Conservation (phyloP, 2,329 filamentous ascomycete species). For the Phaeosphaeriaceae sp. region DNA sequence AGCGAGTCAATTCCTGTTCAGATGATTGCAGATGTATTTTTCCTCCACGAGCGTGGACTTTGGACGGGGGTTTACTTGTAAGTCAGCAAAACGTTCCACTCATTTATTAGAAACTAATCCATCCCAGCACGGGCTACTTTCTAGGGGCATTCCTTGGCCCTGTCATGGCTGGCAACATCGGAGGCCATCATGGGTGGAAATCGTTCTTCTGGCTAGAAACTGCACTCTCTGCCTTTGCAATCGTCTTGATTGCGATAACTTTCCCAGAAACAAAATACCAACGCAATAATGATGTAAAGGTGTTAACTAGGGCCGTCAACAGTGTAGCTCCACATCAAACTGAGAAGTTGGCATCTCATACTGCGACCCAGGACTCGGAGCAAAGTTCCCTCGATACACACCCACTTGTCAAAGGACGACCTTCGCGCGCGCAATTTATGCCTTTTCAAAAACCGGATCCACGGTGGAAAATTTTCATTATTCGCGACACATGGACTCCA, state of each 20-base stretch:
- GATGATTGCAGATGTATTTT: slow-evolving; percentile 55
- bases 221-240: slow-evolving; percentile 48
- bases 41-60: slow-evolving; percentile 52
- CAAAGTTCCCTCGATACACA: slow-evolving; percentile 22
- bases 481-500: slow-evolving; percentile 50
- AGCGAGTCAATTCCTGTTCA: slow-evolving; percentile 53
- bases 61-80: slow-evolving; percentile 51
- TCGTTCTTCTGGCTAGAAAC: slow-evolving; percentile 56
- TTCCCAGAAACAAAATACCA: slow-evolving; percentile 55
- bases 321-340: slow-evolving; percentile 17
- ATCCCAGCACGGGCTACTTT: slow-evolving; percentile 49
- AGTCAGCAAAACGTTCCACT: slow-evolving; percentile 30
- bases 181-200: slow-evolving; percentile 51
- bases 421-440: slow-evolving; percentile 48
- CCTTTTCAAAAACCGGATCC: slow-evolving; percentile 47
- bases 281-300: slow-evolving; percentile 21
- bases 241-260: slow-evolving; percentile 48
- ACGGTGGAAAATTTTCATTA: slow-evolving; percentile 49
- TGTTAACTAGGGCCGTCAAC: background rate
- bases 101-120: background rate
- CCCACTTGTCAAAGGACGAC: slow-evolving; percentile 44
- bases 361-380: slow-evolving; percentile 28
- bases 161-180: slow-evolving; percentile 53
- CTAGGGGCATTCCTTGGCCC: slow-evolving; percentile 53
- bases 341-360: slow-evolving; percentile 35